These are phyloP conservation scores for Aspergillus ustus DNA, from an alignment of 2,329 filamentous ascomycete species.

Conservation along the genomic window DNA sequence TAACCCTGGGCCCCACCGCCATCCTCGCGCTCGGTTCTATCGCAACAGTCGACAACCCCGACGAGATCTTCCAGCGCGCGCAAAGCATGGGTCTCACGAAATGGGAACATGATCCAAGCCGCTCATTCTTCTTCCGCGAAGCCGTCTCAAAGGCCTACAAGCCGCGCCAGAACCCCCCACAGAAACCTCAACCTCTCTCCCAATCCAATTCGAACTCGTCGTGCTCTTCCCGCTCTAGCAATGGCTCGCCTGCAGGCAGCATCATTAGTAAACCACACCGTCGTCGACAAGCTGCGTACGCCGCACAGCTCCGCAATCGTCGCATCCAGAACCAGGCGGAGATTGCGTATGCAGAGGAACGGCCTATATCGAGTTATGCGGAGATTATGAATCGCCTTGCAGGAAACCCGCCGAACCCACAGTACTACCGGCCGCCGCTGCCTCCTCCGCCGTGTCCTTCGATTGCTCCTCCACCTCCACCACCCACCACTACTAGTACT, in stretches of 20 bases:
- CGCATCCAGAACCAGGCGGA: constrained; percentile 24
- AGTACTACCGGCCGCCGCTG: constrained; percentile 10
- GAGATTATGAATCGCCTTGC: constrained; percentile 43
- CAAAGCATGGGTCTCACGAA: constrained; percentile 59
- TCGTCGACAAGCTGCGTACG: constrained; percentile 39
- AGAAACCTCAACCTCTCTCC: constrained; percentile 7
- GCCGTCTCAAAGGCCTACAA: constrained; percentile 65
- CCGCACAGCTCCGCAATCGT: constrained; percentile 37
- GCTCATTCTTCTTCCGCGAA: constrained; percentile 64
- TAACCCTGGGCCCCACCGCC: constrained; percentile 62
- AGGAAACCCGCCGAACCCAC: constrained; percentile 25
- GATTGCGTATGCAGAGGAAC: constrained; percentile 37
- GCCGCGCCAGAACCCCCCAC: constrained; percentile 35
- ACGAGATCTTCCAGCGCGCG: constrained; percentile 58
- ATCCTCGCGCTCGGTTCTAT: constrained; percentile 57
- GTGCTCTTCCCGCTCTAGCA: constrained; percentile 19
- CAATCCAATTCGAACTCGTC: constrained; percentile 20
- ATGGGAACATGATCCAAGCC: constrained; percentile 57
- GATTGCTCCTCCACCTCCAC: constrained; percentile 3
- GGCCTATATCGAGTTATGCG: constrained; percentile 46
- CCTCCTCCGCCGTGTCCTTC: constrained; percentile 20
- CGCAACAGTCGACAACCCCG: constrained; percentile 43
- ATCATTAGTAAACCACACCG: constrained; percentile 24
- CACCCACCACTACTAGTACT: neutral
- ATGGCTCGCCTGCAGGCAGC: constrained; percentile 16